These are phyloP conservation scores for Solanum chiquidenum DNA, from an alignment of 257 asterid species.

Conservation along the genomic window DNA sequence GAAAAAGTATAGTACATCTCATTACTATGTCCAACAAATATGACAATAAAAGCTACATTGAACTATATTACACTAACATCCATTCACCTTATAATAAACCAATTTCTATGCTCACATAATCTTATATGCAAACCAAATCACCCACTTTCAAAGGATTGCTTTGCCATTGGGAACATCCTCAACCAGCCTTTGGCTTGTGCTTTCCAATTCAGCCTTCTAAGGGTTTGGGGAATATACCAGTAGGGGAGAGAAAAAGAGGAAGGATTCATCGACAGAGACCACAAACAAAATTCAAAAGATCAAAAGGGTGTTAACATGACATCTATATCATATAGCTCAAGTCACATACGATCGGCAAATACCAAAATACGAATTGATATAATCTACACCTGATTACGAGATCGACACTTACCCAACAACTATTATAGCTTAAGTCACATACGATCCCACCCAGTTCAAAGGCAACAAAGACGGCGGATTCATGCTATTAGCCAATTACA, in stretches of 20 bases:
- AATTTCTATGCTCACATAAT: neutral
- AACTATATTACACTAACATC: neutral
- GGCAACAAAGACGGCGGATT: constrained; percentile 78
- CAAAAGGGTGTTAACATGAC: neutral
- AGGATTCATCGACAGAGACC: neutral
- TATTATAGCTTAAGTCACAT: constrained; percentile 69
- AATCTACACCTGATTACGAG: constrained; percentile 54
- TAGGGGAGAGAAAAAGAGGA: neutral
- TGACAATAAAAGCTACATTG: neutral
- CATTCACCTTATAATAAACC: neutral
- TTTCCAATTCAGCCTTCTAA: neutral
- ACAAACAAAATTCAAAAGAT: neutral
- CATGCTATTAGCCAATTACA: constrained; percentile 55
- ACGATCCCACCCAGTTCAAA: constrained; percentile 50
- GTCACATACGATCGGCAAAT: too few relatives aligned
- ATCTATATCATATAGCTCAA: neutral
- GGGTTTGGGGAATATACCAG: neutral
- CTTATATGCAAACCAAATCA: neutral
- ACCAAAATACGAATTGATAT: constrained; percentile 12
- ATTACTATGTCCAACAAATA: too few relatives aligned
- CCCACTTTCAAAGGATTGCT: neutral
- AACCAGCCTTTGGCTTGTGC: neutral
- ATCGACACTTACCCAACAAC: constrained; percentile 55
- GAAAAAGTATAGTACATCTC: too few relatives aligned
- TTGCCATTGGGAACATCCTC: neutral